Base-by-base conservation (phyloP, 345 rosid genomes). In the Eucalyptus urophylla region DNA sequence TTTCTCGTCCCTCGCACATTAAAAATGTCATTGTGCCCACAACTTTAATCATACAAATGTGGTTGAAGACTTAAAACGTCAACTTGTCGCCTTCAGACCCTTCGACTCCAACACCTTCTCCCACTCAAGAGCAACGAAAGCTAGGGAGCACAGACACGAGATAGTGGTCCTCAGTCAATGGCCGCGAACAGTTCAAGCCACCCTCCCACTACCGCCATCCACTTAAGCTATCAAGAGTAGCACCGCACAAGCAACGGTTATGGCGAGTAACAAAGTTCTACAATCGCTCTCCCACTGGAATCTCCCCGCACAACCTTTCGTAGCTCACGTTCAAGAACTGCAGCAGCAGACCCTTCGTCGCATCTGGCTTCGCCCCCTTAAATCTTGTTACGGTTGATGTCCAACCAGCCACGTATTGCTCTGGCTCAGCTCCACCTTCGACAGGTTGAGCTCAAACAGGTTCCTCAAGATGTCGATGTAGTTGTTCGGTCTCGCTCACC, bases 181-280 rank as follows among this genome's bases (percentile, higher is more conserved):
- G 56, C 56, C 19, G 56, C 22, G 56, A 54, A 21, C 25, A 21
- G 44, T 29, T 21, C 49, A 10, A 83, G 15, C 49, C 49, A 40
- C 14, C 40, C 67, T 60, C 86, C 44, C 29, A 49, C 50, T 14
- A 49, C 50, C 50, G 14, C 50, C 50, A 14, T 90, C 90, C 60
- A 93, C 90, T 94, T 92, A 92, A 94, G 89, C 56, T 89, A 3
- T 50, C 83, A 43, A 97, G 96, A 14, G 97, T 98, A 33, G 93
- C 92, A n/a, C 98, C 98, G 80, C 98, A 96, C 92, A 97, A 88
- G 92, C 99, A 96, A 89, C 90, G 87, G 51, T 89, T 65, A 24
- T 86, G 86, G 86, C 21, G 69, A 33, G 56, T 49, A 37, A 22
- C 80, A 49, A 89, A 89, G 9, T 45, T 89, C 86, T 87, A 40